Evolutionary conservation across 2,329 filamentous ascomycete genomes (phyloP).

Genomic region (Colletotrichum viniferum): DNA sequence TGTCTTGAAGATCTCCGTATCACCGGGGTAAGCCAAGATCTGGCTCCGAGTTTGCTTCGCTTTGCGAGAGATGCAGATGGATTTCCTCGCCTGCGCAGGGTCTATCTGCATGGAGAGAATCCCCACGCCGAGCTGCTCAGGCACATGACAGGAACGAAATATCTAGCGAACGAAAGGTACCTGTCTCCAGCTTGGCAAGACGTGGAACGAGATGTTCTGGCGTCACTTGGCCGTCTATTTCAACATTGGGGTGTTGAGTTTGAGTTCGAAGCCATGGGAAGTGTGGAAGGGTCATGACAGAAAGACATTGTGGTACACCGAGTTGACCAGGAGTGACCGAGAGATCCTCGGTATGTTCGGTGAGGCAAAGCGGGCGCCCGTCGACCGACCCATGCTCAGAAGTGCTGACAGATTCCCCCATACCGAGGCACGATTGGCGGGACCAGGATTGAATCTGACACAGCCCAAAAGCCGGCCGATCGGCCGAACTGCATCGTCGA

Average conservation of each 20-base stretch:
- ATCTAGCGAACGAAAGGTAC: background rate
- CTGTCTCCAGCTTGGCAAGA: background rate
- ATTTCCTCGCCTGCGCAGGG: background rate
- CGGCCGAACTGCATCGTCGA: background rate
- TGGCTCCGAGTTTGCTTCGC: background rate
- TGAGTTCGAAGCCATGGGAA: background rate
- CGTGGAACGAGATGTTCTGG: background rate
- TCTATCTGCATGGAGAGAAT: background rate
- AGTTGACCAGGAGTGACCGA: background rate
- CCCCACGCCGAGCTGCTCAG: background rate
- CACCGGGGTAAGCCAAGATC: background rate
- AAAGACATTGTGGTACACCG: background rate
- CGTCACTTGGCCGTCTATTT: background rate
- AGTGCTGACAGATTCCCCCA: background rate
- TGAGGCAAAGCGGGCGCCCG: background rate
- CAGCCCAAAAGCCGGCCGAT: background rate
- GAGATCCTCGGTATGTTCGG: background rate
- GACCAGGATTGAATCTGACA: background rate
- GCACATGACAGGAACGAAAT: background rate
- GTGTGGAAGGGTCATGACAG: background rate
- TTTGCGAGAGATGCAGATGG: background rate
- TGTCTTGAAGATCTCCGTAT: background rate
- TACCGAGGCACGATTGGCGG: background rate
- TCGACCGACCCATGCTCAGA: background rate
- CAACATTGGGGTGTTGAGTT: background rate